Percentiles rank a stretch among this genome's conserved stretches.
These are phyloP conservation scores for Lolium rigidum DNA, from an alignment of 176 grass and related monocot species.

Conservation along the genomic window DNA sequence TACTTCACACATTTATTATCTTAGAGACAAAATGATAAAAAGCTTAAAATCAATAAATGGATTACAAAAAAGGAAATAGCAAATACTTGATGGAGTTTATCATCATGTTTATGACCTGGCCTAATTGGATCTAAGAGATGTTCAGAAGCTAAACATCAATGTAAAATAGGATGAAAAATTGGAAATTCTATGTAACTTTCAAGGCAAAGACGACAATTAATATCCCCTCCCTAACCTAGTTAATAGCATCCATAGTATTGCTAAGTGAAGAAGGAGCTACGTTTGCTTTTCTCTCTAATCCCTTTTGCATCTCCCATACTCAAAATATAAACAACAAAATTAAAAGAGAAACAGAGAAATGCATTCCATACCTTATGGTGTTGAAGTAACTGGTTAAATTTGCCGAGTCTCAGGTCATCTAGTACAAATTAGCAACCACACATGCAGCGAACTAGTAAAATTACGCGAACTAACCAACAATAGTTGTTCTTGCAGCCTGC, in stretches of 20 bases:
- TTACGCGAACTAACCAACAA: too few species aligned
- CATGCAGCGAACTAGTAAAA: too few species aligned
- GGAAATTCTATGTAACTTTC: neutral
- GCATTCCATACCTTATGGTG: slow-evolving; percentile 51
- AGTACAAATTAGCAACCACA: too few species aligned
- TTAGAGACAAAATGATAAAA: neutral
- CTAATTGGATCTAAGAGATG: neutral
- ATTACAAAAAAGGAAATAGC: too few species aligned
- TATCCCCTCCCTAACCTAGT: too few species aligned
- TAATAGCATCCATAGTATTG: too few species aligned
- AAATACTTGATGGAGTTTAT: too few species aligned
- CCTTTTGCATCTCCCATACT: neutral
- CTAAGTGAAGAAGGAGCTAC: neutral
- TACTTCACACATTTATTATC: slow-evolving; percentile 18
- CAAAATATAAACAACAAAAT: neutral
- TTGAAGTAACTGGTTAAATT: slow-evolving; percentile 74
- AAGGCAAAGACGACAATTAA: neutral
- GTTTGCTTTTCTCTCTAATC: neutral
- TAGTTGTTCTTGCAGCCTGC: too few species aligned
- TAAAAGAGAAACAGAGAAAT: neutral
- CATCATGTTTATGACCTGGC: neutral
- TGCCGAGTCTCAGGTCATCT: slow-evolving; percentile 69
- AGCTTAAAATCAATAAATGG: too few species aligned
- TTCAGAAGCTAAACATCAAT: neutral
- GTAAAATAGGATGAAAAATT: neutral